phyloP scores from a whole-genome alignment of 2,329 filamentous ascomycete genomes.

The Dactylellina cionopaga region DNA sequence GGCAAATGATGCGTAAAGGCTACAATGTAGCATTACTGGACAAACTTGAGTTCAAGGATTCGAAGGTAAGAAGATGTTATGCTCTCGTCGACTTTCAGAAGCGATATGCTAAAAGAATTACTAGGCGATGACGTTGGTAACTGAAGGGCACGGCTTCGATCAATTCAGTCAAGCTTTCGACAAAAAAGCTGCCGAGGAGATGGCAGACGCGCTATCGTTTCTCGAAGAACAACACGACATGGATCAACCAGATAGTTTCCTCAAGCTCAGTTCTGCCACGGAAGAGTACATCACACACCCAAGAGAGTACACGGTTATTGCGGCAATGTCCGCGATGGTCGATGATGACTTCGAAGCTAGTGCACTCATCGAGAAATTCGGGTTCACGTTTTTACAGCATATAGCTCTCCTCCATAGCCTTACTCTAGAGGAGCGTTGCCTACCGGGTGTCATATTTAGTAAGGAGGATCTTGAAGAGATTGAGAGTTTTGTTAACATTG shows the following conservation, averaged over 20 bases:
- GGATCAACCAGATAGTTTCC: background rate
- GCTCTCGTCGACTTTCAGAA: background rate
- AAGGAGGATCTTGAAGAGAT: background rate
- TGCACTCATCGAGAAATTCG: slow-evolving; percentile 8
- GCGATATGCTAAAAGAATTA: background rate
- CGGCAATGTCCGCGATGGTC: background rate
- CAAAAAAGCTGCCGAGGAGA: slow-evolving; percentile 2
- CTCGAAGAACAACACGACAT: background rate
- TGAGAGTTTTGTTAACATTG: background rate
- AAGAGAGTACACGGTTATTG: slow-evolving; percentile 14
- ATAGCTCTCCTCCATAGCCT: background rate
- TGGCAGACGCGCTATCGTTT: background rate
- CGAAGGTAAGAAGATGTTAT: slow-evolving; percentile 64
- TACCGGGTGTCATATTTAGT: slow-evolving; percentile 10
- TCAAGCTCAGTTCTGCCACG: background rate
- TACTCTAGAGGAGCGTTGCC: slow-evolving; percentile 11
- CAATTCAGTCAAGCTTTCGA: slow-evolving; percentile 20
- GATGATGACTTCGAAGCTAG: background rate
- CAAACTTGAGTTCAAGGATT: slow-evolving; percentile 71
- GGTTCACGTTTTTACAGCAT: slow-evolving; percentile 16
- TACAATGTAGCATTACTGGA: slow-evolving; percentile 74
- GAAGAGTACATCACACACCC: background rate
- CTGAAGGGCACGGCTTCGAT: slow-evolving; percentile 37
- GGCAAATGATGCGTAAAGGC: slow-evolving; percentile 67
- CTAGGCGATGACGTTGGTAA: slow-evolving; percentile 63